phyloP scores from a whole-genome alignment of 2,329 filamentous ascomycete genomes.

The Xylaria sp. region DNA sequence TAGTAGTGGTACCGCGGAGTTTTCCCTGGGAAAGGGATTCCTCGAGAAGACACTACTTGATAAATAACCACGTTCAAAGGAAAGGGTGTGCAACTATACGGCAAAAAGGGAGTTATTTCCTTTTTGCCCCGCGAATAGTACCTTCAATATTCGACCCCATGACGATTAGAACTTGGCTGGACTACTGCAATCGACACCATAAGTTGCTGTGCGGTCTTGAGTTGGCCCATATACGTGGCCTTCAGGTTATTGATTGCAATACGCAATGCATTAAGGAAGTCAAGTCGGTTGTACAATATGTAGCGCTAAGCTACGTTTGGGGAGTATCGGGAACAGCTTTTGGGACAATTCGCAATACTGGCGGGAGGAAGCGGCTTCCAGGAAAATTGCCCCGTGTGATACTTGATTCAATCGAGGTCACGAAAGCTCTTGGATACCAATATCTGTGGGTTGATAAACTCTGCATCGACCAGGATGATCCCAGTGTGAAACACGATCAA shows the following conservation, averaged over 20 bases:
- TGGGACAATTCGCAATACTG: not conserved
- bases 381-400: conserved; percentile 15
- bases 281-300: not conserved
- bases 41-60: not conserved
- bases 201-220: not conserved
- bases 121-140: not conserved
- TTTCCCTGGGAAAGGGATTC: not conserved
- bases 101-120: not conserved
- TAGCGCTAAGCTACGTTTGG: not conserved
- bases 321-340: too few species aligned
- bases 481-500: conserved; percentile 30
- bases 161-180: not conserved
- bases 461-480: conserved; percentile 28
- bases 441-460: conserved; percentile 34
- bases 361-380: not conserved
- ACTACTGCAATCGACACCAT: not conserved
- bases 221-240: not conserved
- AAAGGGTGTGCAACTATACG: not conserved
- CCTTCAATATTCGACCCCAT: not conserved
- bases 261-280: not conserved
- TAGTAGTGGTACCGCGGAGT: not conserved
- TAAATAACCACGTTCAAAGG: too few species aligned
- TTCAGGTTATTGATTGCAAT: not conserved
- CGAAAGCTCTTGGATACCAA: conserved; percentile 24
- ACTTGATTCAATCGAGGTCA: conserved; percentile 27